Evolutionary conservation across 2,329 filamentous ascomycete genomes (phyloP).

Genomic region (Alternaria sp.): DNA sequence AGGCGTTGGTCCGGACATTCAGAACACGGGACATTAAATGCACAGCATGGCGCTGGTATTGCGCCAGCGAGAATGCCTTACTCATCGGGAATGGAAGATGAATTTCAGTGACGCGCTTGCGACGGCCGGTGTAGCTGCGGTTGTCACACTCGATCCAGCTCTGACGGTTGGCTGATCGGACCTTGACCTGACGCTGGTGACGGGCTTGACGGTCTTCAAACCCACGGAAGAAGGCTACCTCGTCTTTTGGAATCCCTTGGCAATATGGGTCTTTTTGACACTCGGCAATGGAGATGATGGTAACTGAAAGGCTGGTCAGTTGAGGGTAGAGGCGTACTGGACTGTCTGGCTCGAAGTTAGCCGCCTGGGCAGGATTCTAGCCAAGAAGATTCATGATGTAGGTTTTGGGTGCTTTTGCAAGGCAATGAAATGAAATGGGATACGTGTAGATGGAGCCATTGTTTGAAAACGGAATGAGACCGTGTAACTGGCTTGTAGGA

Average conservation of each 20-base stretch:
- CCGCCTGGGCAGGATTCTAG: not conserved
- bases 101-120: conserved; percentile 24
- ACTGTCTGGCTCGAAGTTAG: not conserved
- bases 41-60: conserved; percentile 84
- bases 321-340: not conserved
- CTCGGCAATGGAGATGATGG: not conserved
- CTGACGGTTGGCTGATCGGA: conserved; percentile 10
- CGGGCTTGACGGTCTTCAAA: not conserved
- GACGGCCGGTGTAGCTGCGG: conserved; percentile 13
- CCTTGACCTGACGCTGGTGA: not conserved
- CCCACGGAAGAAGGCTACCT: not conserved
- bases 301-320: not conserved
- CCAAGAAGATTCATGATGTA: not conserved
- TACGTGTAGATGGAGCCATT: not conserved
- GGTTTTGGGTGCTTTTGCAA: not conserved
- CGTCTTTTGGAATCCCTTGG: not conserved
- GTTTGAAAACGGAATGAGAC: accelerated
- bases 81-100: conserved; percentile 29
- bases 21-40: conserved; percentile 84
- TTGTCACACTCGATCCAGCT: conserved; percentile 33
- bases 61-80: conserved; percentile 45
- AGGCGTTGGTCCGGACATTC: conserved; percentile 78
- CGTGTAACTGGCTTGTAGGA: not conserved
- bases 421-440: not conserved
- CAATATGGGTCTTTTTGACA: not conserved